A percentile compares a stretch with the other conserved stretches of the same genome.
Evolutionary conservation across 1,284 basidiomycete genomes (phyloP).

Genomic region (Tetrapyrgos nigripes): DNA sequence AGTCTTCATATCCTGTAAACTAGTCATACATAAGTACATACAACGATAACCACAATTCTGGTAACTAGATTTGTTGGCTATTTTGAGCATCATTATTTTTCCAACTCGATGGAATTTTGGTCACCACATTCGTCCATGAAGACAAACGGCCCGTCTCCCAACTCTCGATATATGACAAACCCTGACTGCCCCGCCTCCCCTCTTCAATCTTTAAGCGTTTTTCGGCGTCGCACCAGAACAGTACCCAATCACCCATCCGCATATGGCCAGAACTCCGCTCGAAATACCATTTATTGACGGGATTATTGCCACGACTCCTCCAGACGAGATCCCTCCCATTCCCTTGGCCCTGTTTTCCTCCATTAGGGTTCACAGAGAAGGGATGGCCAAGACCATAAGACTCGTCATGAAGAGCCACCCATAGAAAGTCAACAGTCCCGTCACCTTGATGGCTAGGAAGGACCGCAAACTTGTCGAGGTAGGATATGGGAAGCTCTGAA

Average conservation of each 20-base stretch:
- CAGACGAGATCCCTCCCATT: slow-evolving; percentile 95
- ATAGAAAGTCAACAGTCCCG: slow-evolving; percentile 98
- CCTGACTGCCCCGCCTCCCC: slow-evolving; percentile 62
- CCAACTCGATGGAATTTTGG: slow-evolving; percentile 87
- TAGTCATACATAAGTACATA: slow-evolving; percentile 5
- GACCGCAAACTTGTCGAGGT: slow-evolving; percentile 99
- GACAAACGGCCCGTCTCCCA: slow-evolving; percentile 83
- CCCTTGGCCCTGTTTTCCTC: slow-evolving; percentile 89
- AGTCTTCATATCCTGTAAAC: background rate
- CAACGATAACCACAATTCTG: background rate
- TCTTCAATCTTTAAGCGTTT: slow-evolving; percentile 75
- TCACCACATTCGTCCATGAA: slow-evolving; percentile 78
- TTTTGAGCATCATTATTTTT: too few relatives aligned
- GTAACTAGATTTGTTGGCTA: too few relatives aligned
- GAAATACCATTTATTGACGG: slow-evolving; percentile 99
- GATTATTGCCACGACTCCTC: slow-evolving; percentile 92
- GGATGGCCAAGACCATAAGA: slow-evolving; percentile 95
- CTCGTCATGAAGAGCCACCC: slow-evolving; percentile 98
- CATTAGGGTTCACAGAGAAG: slow-evolving; percentile 95
- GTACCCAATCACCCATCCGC: slow-evolving; percentile 83
- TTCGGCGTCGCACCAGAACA: slow-evolving; percentile 99
- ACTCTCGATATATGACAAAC: slow-evolving; percentile 78
- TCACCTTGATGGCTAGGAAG: slow-evolving; percentile 95
- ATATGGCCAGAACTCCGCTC: slow-evolving; percentile 94
- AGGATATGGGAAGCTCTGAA: slow-evolving; percentile 69